Evolutionary conservation across 371 early-diverging fungal genomes (phyloP), one percentile per base, ranked within the genome.

Genomic region (Rhizomucor miehei): DNA sequence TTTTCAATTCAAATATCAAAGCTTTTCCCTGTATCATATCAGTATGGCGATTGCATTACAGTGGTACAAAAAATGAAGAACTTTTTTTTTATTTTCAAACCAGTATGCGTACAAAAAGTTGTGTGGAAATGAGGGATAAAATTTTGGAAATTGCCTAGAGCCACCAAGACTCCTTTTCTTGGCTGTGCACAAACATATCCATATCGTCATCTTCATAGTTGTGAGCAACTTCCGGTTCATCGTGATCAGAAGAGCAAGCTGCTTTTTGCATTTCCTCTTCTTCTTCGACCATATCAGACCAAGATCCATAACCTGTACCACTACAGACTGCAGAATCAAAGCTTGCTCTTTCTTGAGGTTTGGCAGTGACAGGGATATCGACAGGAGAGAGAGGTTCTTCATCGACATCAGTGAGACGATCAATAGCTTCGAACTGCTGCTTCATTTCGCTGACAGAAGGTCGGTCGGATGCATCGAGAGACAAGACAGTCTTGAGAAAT

Each of bases 91-190:
- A n/a, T n/a, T n/a, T n/a, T n/a, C n/a, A n/a, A n/a, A n/a, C n/a
- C n/a, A n/a, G n/a, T n/a, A n/a, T n/a, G n/a, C n/a, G n/a, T n/a
- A n/a, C n/a, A n/a, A n/a, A n/a, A n/a, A n/a, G n/a, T n/a, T n/a
- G n/a, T n/a, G 29, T 29, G 29, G 8, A 8, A 8, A 29, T 3
- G 8, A 29, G 29, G 29, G 29, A 29, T 29, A 29, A 29, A 29
- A 29, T 5, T 29, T 29, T 29, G 5, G 29, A 8, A 5, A 29
- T 29, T 29, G 13, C 13, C 47, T 61, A 71, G 21, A 71, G 57
- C 75, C 75, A 75, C 75, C 75, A 75, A 21, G 69, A 66, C 43
- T 63, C 65, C 46, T 67, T 65, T 57, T 75, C 75, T 37, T 71
- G 63, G 50, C 52, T 57, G 56, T 75, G 71, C 23, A 71, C 59